Evolutionary conservation across 148 eudicot species (phyloP).

Genomic region (Chenopodium berlandieri): DNA sequence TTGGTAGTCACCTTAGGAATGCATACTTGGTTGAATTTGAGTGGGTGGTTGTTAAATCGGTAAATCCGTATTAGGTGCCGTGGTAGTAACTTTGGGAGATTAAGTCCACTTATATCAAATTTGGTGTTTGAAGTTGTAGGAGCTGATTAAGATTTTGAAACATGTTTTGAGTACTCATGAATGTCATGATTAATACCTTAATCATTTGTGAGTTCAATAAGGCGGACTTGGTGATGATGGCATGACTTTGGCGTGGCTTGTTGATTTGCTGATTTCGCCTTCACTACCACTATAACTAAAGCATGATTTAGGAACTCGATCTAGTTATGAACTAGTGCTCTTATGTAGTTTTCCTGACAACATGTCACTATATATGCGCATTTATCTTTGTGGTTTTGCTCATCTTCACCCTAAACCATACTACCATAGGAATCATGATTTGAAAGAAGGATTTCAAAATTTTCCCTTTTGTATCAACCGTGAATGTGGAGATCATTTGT

Average conservation of each 20-base stretch:
- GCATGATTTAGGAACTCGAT: neutral
- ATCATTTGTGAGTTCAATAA: neutral
- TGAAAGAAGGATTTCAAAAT: too few species aligned
- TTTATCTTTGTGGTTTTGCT: too few species aligned
- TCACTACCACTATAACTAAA: too few species aligned
- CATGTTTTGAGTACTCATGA: neutral
- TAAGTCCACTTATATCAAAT: neutral
- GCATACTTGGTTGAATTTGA: neutral
- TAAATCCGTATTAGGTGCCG: neutral
- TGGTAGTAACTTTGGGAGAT: constrained; percentile 1
- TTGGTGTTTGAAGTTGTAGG: neutral
- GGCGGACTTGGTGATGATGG: neutral
- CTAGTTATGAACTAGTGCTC: neutral
- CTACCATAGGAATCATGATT: too few species aligned
- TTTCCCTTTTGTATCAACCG: neutral
- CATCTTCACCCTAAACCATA: too few species aligned
- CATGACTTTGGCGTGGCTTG: neutral
- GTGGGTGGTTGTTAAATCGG: neutral
- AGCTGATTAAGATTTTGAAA: neutral
- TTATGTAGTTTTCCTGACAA: too few species aligned
- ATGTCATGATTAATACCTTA: neutral
- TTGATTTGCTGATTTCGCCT: too few species aligned
- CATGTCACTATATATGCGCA: too few species aligned
- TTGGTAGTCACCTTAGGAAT: neutral
- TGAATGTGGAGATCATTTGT: neutral